Conservation (phyloP, 176 grass and related monocot species). For the Luzula sylvatica region DNA sequence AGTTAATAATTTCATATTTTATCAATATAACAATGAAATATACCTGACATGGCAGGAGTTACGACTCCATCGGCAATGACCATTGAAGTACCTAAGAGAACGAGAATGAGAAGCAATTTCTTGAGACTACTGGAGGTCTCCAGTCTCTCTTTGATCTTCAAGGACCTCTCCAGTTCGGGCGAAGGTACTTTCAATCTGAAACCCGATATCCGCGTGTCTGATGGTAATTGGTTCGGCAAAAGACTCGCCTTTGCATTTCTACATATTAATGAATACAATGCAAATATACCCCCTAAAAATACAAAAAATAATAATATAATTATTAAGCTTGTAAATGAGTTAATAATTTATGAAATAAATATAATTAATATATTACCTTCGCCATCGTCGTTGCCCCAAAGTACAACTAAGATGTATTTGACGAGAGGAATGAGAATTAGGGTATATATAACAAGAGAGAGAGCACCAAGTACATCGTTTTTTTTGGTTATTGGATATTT, state of each 20-base stretch:
- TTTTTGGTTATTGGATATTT: conserved; percentile 75
- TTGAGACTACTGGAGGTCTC: conserved; percentile 79
- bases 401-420: conserved; percentile 85
- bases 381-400: conserved; percentile 90
- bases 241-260: conserved; percentile 86
- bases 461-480: conserved; percentile 89
- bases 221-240: conserved; percentile 83
- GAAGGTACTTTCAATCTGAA: conserved; percentile 92
- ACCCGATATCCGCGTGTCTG: conserved; percentile 86
- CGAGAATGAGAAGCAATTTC: conserved; percentile 86
- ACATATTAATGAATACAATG: conserved; percentile 95
- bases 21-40: no score
- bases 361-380: conserved; percentile 56
- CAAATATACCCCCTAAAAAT: conserved; percentile 94
- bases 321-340: neutral
- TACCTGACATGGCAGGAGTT: conserved; percentile 97
- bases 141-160: conserved; percentile 82
- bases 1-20: no score
- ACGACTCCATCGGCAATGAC: conserved; percentile 85
- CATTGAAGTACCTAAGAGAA: conserved; percentile 95
- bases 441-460: conserved; percentile 95
- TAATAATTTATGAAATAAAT: neutral
- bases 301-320: no score
- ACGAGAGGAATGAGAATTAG: conserved; percentile 86
- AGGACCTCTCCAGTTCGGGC: conserved; percentile 84